Percentiles rank a stretch among this genome's conserved stretches.
Conservation (phyloP, 805 yeast genomes). For the Yarrowia sp. region DNA sequence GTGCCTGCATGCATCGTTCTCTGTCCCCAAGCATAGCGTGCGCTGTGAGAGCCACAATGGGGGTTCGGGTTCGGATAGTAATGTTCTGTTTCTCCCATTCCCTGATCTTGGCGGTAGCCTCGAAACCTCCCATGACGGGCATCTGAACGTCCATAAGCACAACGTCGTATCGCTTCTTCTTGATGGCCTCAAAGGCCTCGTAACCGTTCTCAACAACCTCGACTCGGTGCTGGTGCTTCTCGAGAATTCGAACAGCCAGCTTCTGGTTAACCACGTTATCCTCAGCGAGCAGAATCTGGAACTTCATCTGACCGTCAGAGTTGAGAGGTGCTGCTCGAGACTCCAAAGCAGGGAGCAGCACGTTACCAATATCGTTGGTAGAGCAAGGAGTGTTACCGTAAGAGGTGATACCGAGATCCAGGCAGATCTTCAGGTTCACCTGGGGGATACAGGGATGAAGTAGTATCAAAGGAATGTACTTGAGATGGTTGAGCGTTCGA, state of each 20-base stretch:
- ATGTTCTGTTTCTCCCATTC: slow-evolving; percentile 83
- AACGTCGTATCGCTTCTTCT: slow-evolving; percentile 67
- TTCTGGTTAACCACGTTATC: slow-evolving; percentile 86
- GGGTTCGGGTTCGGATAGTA: slow-evolving; percentile 73
- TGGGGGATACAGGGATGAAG: slow-evolving; percentile 73
- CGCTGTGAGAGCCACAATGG: slow-evolving; percentile 86
- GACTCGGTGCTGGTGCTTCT: slow-evolving; percentile 80
- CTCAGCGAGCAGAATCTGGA: slow-evolving; percentile 75
- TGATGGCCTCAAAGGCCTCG: slow-evolving; percentile 75
- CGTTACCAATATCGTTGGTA: slow-evolving; percentile 75
- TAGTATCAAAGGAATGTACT: slow-evolving; percentile 79
- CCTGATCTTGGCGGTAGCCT: slow-evolving; percentile 80
- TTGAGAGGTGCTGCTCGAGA: slow-evolving; percentile 76
- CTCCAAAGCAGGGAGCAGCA: slow-evolving; percentile 80
- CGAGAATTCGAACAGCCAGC: slow-evolving; percentile 78
- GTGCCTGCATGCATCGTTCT: slow-evolving; percentile 80
- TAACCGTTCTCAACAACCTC: slow-evolving; percentile 84
- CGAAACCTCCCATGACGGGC: slow-evolving; percentile 96
- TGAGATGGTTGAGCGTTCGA: slow-evolving; percentile 69
- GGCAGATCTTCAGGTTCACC: slow-evolving; percentile 74
- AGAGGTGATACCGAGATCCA: slow-evolving; percentile 82
- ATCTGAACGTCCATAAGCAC: slow-evolving; percentile 91
- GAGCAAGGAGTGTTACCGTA: slow-evolving; percentile 89
- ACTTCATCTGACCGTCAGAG: slow-evolving; percentile 73
- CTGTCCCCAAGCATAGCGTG: slow-evolving; percentile 94